Evolutionary conservation across 306 rosid species (phyloP).

Genomic region (Cicer yamashitae): DNA sequence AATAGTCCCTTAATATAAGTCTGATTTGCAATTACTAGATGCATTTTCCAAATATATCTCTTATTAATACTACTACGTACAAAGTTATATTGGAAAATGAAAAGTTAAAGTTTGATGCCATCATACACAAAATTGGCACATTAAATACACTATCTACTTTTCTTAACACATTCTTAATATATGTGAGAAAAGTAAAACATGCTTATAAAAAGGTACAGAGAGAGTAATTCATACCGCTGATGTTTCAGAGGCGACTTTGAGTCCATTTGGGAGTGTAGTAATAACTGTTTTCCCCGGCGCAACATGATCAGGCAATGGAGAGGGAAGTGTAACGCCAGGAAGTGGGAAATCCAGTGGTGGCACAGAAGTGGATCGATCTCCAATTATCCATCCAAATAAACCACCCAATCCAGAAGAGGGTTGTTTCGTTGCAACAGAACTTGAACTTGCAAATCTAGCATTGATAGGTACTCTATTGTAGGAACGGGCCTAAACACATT

Average conservation of each 20-base stretch:
- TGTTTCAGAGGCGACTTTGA: conserved; percentile 78
- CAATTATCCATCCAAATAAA: conserved; percentile 78
- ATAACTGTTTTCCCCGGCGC: conserved; percentile 68
- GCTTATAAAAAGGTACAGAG: too few species aligned
- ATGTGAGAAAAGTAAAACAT: too few species aligned
- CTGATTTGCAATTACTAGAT: too few species aligned
- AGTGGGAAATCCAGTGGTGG: conserved; percentile 79
- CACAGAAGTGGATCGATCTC: conserved; percentile 57
- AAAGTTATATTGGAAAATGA: too few species aligned
- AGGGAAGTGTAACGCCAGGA: conserved; percentile 65
- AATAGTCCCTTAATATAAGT: too few species aligned
- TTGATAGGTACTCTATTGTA: conserved; percentile 53
- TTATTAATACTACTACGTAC: too few species aligned
- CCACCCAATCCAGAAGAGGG: conserved; percentile 70
- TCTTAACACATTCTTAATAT: too few species aligned
- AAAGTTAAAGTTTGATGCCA: too few species aligned
- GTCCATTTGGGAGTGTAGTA: conserved; percentile 82
- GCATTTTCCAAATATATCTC: too few species aligned
- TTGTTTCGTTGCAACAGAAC: conserved; percentile 56
- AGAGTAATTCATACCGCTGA: conserved; percentile 60
- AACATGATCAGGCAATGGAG: conserved; percentile 83
- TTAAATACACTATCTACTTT: too few species aligned
- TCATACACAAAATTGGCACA: too few species aligned
- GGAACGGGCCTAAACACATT: conserved; percentile 60
- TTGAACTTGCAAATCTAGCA: conserved; percentile 73